phyloP scores from a whole-genome alignment of 1,284 basidiomycete genomes.

The Sanguinoderma infundibulare region DNA sequence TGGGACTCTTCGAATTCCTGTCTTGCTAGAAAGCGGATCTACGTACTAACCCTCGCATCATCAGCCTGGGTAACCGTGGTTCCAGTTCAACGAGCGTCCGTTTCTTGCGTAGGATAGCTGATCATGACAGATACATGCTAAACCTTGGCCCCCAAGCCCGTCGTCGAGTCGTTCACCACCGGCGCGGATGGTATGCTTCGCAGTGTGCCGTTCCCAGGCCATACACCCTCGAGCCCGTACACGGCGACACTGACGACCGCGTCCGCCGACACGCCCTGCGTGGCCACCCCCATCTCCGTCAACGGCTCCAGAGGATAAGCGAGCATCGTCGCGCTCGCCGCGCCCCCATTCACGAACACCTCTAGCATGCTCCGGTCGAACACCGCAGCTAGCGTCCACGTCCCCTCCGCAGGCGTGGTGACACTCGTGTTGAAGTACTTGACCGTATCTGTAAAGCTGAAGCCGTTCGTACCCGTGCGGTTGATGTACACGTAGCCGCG shows the following conservation, averaged over 20 bases:
- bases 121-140: too few species aligned
- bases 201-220: background rate
- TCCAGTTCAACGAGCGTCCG: too few species aligned
- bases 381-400: conserved; percentile 15
- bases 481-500: conserved; percentile 15
- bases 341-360: conserved; percentile 22
- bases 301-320: conserved; percentile 19
- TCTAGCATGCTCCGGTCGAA: conserved; percentile 21
- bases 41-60: too few species aligned
- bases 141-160: too few species aligned
- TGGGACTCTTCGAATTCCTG: too few species aligned
- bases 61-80: too few species aligned
- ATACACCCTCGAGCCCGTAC: background rate
- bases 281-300: conserved; percentile 9
- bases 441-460: conserved; percentile 19
- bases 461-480: conserved; percentile 15
- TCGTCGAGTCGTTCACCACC: too few species aligned
- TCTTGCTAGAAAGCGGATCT: too few species aligned
- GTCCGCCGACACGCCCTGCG: background rate
- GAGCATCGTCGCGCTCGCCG: conserved; percentile 14
- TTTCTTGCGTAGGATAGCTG: too few species aligned
- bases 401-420: conserved; percentile 11
- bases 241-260: background rate
- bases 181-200: too few species aligned
- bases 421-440: conserved; percentile 14